Percentiles rank a stretch among this genome's conserved stretches.
Conservation (phyloP, 768 basidiomycete genomes). For the Dentipellis sp. region DNA sequence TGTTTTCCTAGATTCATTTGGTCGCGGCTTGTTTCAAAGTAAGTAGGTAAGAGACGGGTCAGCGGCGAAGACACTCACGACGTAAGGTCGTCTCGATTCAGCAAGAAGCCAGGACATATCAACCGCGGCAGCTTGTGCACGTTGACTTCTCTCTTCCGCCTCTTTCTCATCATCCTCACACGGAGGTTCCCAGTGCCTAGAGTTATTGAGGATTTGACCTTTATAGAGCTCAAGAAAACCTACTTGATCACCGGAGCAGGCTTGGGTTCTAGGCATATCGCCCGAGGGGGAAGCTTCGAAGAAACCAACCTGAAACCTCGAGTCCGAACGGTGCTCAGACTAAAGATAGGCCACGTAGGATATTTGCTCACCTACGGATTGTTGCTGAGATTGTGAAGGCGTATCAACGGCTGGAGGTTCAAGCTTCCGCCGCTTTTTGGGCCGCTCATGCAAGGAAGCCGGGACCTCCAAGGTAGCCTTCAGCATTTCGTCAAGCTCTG, state of each 20-base stretch:
- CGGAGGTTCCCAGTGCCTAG: slow-evolving; percentile 20
- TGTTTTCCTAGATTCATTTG: not conserved
- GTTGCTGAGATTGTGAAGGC: no score
- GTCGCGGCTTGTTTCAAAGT: slow-evolving; percentile 1
- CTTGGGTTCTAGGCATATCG: slow-evolving; percentile 8
- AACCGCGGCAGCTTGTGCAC: slow-evolving; percentile 21
- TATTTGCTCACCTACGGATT: no score
- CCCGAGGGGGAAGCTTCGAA: not conserved
- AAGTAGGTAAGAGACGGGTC: not conserved
- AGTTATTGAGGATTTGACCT: not conserved
- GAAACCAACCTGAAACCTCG: slow-evolving; percentile 13
- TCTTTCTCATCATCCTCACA: slow-evolving; percentile 22
- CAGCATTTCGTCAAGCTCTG: slow-evolving; percentile 6
- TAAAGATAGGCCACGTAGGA: not conserved
- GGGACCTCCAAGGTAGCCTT: not conserved
- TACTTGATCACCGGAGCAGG: slow-evolving; percentile 6
- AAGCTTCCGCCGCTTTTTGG: slow-evolving; percentile 6
- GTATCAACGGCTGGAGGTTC: not conserved
- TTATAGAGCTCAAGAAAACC: not conserved
- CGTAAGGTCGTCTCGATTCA: slow-evolving; percentile 14
- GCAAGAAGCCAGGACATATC: slow-evolving; percentile 18
- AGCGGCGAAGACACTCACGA: slow-evolving; percentile 12
- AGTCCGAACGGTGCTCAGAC: not conserved
- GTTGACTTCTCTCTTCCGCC: slow-evolving; percentile 16
- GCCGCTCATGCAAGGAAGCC: not conserved